phyloP scores from a whole-genome alignment of 495 filamentous ascomycete species.

The Schizothecium vesticola region DNA sequence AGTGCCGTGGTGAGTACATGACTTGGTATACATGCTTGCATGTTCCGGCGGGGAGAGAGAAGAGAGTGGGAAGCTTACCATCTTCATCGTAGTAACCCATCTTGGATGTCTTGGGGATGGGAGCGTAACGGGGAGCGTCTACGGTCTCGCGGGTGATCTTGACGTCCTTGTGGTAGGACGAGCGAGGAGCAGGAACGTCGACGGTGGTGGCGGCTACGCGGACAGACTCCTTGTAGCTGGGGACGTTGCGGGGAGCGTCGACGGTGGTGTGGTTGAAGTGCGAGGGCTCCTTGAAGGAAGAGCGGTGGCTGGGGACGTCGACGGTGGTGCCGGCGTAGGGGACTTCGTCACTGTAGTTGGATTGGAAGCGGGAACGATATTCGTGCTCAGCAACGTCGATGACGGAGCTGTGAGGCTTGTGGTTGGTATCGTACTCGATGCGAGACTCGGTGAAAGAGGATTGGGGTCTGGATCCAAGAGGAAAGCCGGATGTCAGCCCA shows the following conservation, averaged over 20 bases:
- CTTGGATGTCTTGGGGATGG: slow-evolving; percentile 48
- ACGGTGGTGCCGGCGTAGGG: slow-evolving; percentile 47
- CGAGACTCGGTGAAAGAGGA: slow-evolving; percentile 58
- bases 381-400: slow-evolving; percentile 82
- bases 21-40: slow-evolving; percentile 19
- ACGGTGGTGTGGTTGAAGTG: slow-evolving; percentile 48
- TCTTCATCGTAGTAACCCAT: slow-evolving; percentile 99
- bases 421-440: slow-evolving; percentile 51
- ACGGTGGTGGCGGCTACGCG: slow-evolving; percentile 33
- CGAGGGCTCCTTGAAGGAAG: slow-evolving; percentile 26
- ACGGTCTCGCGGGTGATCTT: slow-evolving; percentile 37
- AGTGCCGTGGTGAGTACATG: slow-evolving; percentile 22
- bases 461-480: slow-evolving; percentile 44
- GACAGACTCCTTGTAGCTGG: slow-evolving; percentile 27
- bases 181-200: slow-evolving; percentile 27
- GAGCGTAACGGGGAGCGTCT: slow-evolving; percentile 35
- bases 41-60: neutral
- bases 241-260: slow-evolving; percentile 31
- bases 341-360: slow-evolving; percentile 57
- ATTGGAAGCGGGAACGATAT: slow-evolving; percentile 73
- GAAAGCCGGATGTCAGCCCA: slow-evolving; percentile 12
- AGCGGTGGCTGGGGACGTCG: slow-evolving; percentile 33
- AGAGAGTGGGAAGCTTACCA: slow-evolving; percentile 35
- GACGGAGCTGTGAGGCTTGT: slow-evolving; percentile 47
- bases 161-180: slow-evolving; percentile 34